Evolutionary conservation across 2,329 filamentous ascomycete genomes (phyloP), one percentile per base, ranked within the genome.

Genomic region (Elsinoe perseae): DNA sequence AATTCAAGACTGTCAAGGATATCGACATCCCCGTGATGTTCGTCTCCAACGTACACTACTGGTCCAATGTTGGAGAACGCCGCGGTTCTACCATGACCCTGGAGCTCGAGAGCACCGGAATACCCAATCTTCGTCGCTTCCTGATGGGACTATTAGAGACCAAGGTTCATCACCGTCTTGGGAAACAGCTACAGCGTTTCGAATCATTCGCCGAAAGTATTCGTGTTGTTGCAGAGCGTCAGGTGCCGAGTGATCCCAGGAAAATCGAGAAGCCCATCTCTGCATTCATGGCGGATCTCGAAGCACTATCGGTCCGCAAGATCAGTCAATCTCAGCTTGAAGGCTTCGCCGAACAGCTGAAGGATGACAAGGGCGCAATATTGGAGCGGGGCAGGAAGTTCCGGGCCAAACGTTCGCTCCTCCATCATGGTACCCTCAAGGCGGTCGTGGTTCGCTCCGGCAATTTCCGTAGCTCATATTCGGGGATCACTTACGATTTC

Each of bases 31-130:
- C 50, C 0, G 60, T 65, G 18, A 59, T 58, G 34, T 61, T 56
- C 52, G 60, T 68, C 10, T 65, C 64, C 3, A 67, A 65, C 20
- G 12, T 32, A 6, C 65, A 67, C 34, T 67, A 68, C 50, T 53
- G 32, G 2, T 56, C 32, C 32, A 48, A 52, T 25, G 32, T 38
- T 12, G 27, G 25, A n/a, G 40, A 25, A 2, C 20, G 21, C 9
- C 9, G 23, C 1, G 6, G 14, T 2, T 23, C 20, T n/a, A 25
- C 3, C n/a, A 18, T 12, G 40, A 25, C 18, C 10, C 40, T 44
- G 2, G 16, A 21, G 9, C 20, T 44, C 1, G 40, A 44, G 20
- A 44, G 40, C 25, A 44, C 40, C 9, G 40, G 40, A 5, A 44
- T 44, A 4, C 40, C 40, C 3, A 21, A 44, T 2, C 23, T 44